A percentile compares a stretch with the other conserved stretches of the same genome.
Evolutionary conservation across 345 rosid species (phyloP).

Genomic region (Citrus inodora): DNA sequence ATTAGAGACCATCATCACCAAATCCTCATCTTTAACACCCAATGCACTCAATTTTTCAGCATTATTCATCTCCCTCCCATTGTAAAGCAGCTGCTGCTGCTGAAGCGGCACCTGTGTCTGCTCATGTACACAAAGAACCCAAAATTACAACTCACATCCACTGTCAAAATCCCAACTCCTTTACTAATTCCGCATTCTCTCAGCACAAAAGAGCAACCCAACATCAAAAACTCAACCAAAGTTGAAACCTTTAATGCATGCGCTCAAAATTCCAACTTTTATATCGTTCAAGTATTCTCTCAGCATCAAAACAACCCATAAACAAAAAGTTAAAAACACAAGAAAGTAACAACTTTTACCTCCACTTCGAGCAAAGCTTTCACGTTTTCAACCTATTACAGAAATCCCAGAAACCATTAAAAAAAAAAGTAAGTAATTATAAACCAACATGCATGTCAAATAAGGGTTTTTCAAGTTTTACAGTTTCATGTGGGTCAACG

Average conservation of each 20-base stretch:
- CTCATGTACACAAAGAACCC: conserved; percentile 18
- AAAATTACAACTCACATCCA: background rate
- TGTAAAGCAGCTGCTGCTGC: conserved; percentile 82
- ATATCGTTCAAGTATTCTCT: background rate
- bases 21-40: conserved; percentile 90
- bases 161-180: background rate
- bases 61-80: conserved; percentile 80
- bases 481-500: conserved; percentile 87
- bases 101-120: conserved; percentile 82
- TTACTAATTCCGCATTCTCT: no score
- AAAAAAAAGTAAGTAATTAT: background rate
- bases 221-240: no score
- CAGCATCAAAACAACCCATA: background rate
- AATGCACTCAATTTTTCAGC: conserved; percentile 72
- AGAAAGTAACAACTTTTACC: conserved; percentile 38
- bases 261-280: background rate
- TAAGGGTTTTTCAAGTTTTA: conserved; percentile 24
- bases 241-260: no score
- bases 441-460: conserved; percentile 5
- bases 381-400: conserved; percentile 77
- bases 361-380: conserved; percentile 97
- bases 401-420: conserved; percentile 9
- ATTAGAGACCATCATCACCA: conserved; percentile 84
- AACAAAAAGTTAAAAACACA: background rate
- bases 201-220: no score